Evolutionary conservation across 805 yeast species (phyloP), one percentile per base, ranked within the genome.

Genomic region (Wickerhamomyces chambardii): DNA sequence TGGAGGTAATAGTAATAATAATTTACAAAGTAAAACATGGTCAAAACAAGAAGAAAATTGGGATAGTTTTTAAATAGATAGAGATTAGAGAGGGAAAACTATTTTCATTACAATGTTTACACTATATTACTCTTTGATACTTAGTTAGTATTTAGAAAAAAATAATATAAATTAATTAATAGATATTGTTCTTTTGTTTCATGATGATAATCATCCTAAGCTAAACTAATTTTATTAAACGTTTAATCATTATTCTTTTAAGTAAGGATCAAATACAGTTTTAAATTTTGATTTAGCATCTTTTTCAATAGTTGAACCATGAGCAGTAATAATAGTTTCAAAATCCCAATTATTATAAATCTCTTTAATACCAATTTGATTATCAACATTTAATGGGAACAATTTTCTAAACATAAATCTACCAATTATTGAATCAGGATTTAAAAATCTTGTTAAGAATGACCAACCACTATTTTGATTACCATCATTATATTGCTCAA

Each of bases 61-160:
- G 86, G 85, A 79, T 53, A 76, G 70, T 34, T 80, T 80, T 54
- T 79, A 38, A n/a, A n/a, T n/a, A n/a, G n/a, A n/a, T n/a, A n/a
- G n/a, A n/a, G n/a, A n/a, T n/a, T n/a, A n/a, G n/a, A n/a, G n/a
- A n/a, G n/a, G n/a, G n/a, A n/a, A n/a, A n/a, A n/a, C n/a, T n/a
- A n/a, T n/a, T n/a, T n/a, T n/a, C n/a, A n/a, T n/a, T n/a, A n/a
- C n/a, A n/a, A n/a, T n/a, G n/a, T n/a, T n/a, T n/a, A n/a, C n/a
- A n/a, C n/a, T n/a, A n/a, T n/a, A n/a, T n/a, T n/a, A n/a, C n/a
- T n/a, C n/a, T n/a, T n/a, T n/a, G n/a, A n/a, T n/a, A n/a, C n/a
- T n/a, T n/a, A n/a, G n/a, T n/a, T n/a, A n/a, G n/a, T n/a, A n/a
- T n/a, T n/a, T n/a, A n/a, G n/a, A n/a, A n/a, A n/a, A n/a, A n/a